Percentiles rank a stretch among this genome's conserved stretches.
Evolutionary conservation across 331 rosid species (phyloP).

Genomic region (Pyracantha coccinea): DNA sequence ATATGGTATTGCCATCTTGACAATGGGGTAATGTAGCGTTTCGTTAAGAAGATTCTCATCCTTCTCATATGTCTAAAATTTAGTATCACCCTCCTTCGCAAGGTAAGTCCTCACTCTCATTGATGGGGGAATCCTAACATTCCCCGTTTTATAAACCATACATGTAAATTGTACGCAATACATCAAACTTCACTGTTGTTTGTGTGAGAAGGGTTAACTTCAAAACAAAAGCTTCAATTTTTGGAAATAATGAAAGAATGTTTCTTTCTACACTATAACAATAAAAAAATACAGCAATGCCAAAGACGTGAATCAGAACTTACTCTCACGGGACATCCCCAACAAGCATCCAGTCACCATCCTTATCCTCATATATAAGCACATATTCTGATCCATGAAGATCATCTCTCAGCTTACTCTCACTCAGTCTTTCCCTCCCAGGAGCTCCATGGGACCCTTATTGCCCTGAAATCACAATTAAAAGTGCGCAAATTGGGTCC

Average conservation of each 20-base stretch:
- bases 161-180: not conserved
- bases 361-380: conserved; percentile 77
- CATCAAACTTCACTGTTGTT: not conserved
- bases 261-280: not conserved
- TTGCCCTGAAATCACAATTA: conserved; percentile 49
- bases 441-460: conserved; percentile 74
- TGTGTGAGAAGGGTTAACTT: not conserved
- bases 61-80: not conserved
- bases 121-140: not conserved
- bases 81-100: not conserved
- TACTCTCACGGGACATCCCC: conserved; percentile 97
- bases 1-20: not conserved
- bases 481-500: conserved; percentile 13
- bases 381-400: conserved; percentile 90
- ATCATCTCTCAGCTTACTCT: conserved; percentile 86
- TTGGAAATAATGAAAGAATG: not conserved
- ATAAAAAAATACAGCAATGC: not conserved
- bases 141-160: not conserved
- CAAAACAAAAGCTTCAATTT: not conserved
- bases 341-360: conserved; percentile 97
- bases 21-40: too few relatives aligned
- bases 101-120: not conserved
- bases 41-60: not conserved
- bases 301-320: conserved; percentile 13
- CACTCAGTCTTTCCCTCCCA: conserved; percentile 66